Conservation (phyloP, 805 yeast species). For the Nakazawaea laoshanensis region DNA sequence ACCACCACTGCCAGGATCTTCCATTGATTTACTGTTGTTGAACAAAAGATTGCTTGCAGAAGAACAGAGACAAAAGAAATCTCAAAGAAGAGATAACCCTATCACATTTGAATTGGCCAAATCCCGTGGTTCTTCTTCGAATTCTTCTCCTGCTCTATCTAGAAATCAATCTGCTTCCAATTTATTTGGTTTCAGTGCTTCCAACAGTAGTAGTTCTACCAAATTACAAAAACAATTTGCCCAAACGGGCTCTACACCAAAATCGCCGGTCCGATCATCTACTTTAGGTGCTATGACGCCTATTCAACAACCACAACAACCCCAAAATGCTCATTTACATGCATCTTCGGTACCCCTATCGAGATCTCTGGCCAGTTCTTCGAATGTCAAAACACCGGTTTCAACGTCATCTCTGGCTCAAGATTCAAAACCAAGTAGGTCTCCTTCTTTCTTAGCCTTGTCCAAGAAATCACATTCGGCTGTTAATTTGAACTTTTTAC, state of each 20-base stretch:
- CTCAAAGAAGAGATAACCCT: slow-evolving; percentile 11
- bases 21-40: slow-evolving; percentile 20
- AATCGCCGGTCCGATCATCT: slow-evolving; percentile 10
- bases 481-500: slow-evolving; percentile 22
- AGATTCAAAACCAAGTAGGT: slow-evolving; percentile 3
- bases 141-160: slow-evolving; percentile 32
- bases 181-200: slow-evolving; percentile 10
- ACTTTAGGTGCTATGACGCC: slow-evolving; percentile 9
- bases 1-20: slow-evolving; percentile 38
- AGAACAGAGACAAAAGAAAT: slow-evolving; percentile 2
- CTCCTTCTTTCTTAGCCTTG: slow-evolving; percentile 5
- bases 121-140: slow-evolving; percentile 22
- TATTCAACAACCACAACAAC: slow-evolving; percentile 5
- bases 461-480: slow-evolving; percentile 9
- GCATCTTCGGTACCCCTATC: not conserved
- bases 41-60: slow-evolving; percentile 19
- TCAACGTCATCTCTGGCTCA: not conserved
- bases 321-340: slow-evolving; percentile 8
- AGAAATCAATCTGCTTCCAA: slow-evolving; percentile 28
- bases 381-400: not conserved
- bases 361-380: not conserved
- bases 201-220: slow-evolving; percentile 6
- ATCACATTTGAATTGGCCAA: slow-evolving; percentile 19
- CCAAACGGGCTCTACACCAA: slow-evolving; percentile 7
- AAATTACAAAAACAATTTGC: slow-evolving; percentile 8